Base-by-base conservation (phyloP, 805 yeast species). In the Candida taoyuanica region DNA sequence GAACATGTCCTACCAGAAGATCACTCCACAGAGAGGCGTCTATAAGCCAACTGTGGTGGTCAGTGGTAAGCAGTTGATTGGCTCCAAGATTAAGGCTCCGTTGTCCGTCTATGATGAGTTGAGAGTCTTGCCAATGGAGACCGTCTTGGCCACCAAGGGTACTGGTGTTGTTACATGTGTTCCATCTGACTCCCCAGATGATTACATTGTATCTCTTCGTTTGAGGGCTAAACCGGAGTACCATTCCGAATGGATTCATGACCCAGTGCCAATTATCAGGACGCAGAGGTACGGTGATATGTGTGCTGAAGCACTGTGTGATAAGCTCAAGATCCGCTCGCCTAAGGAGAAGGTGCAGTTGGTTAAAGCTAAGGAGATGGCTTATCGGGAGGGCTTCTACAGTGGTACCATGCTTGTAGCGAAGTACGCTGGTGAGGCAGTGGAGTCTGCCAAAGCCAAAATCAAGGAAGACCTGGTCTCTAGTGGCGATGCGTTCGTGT, bases 131-230 rank as follows among this genome's bases (percentile, higher is more conserved):
- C 98, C 98, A 52, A 93, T 93, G 98, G 98, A 91, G 65, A 87
- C 97, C 26, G 91, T 93, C 39, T 71, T 91, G 61, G 94, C 95
- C 28, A 73, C 79, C 40, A 93, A 93, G 70, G 98, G 98, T 74
- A 93, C 98, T 31, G 98, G 98, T 71, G 97, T 93, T 32, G 98
- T 93, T 42, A 91, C 98, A 6, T 93, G 96, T 71, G 98, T 89
- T 47, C 98, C 98, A 46, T 82, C 96, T 13, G 96, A 89, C 64
- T 89, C 98, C 40, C 98, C 98, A 44, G 98, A 93, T 69, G 98
- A 93, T 70, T 93, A 56, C 59, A 80, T 91, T 64, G 93, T 96
- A 43, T 75, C 83, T 33, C 72, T 71, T 54, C 98, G 93, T 50
- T 74, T 93, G 53, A 73, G 74, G 53, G 78, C 86, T 70, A 91